A percentile compares a stretch with the other conserved stretches of the same genome.
These are phyloP conservation scores for Bidens hawaiensis DNA, from an alignment of 140 eudicot species.

Conservation along the genomic window DNA sequence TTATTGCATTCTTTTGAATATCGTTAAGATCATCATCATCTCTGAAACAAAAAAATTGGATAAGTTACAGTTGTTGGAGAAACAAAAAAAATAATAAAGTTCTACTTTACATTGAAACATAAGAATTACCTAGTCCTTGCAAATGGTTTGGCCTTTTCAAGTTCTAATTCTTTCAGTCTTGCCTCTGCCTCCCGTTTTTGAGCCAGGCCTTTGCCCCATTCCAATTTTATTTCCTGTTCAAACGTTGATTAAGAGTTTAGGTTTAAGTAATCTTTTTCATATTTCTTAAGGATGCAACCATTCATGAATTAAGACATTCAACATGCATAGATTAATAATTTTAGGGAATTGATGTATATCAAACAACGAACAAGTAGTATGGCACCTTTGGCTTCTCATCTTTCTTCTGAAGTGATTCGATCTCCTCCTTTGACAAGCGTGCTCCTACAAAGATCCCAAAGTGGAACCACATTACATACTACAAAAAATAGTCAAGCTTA, in stretches of 20 bases:
- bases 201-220: constrained; percentile 99
- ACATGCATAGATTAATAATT: background rate
- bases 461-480: background rate
- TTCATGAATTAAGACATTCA: background rate
- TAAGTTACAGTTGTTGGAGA: background rate
- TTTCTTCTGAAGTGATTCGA: constrained; percentile 55
- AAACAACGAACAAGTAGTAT: background rate
- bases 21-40: constrained; percentile 88
- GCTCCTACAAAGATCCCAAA: constrained; percentile 48
- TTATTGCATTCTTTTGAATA: constrained; percentile 65
- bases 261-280: background rate
- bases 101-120: background rate
- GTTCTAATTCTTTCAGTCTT: constrained; percentile 63
- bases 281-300: background rate
- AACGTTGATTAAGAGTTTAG: constrained; percentile 6
- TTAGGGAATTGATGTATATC: background rate
- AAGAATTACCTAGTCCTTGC: constrained; percentile 75
- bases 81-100: no score
- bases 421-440: constrained; percentile 75
- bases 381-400: constrained; percentile 93
- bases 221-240: constrained; percentile 72
- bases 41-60: constrained; percentile 36
- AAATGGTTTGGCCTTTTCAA: constrained; percentile 85
- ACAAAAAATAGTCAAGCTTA: background rate
- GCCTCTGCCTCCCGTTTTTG: constrained; percentile 94